Evolutionary conservation across 768 basidiomycete genomes (phyloP).

Genomic region (Boletus coccyginus): DNA sequence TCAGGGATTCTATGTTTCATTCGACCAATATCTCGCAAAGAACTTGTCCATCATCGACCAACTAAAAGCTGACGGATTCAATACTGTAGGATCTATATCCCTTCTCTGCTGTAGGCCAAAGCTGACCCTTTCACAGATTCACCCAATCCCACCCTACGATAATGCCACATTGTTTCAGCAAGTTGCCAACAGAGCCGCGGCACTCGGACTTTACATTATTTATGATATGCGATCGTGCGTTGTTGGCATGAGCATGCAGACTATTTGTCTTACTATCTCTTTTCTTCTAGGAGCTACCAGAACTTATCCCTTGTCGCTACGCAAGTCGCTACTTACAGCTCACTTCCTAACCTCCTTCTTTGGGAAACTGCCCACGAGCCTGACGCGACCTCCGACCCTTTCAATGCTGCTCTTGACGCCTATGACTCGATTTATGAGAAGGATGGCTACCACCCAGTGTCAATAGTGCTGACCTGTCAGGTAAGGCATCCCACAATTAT

Average conservation of each 20-base stretch:
- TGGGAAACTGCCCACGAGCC: slow-evolving; percentile 78
- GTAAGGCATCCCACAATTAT: neutral
- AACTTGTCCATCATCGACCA: slow-evolving; percentile 53
- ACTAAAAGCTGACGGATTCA: slow-evolving; percentile 55
- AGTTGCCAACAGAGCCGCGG: slow-evolving; percentile 13
- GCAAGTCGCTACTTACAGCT: slow-evolving; percentile 63
- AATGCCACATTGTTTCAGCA: slow-evolving; percentile 42
- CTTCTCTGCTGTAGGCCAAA: neutral
- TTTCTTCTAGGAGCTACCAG: slow-evolving; percentile 46
- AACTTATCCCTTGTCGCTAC: slow-evolving; percentile 57
- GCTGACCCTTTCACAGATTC: slow-evolving; percentile 48
- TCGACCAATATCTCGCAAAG: no score
- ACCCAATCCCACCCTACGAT: slow-evolving; percentile 67
- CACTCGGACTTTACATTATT: slow-evolving; percentile 54
- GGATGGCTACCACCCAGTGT: slow-evolving; percentile 59
- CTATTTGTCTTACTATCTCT: neutral
- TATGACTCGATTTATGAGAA: slow-evolving; percentile 46
- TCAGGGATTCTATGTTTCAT: no score
- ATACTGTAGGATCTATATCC: slow-evolving; percentile 14
- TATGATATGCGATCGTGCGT: slow-evolving; percentile 71
- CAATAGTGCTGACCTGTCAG: slow-evolving; percentile 52
- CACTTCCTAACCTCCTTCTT: slow-evolving; percentile 61
- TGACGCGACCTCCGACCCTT: slow-evolving; percentile 64
- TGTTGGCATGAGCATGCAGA: neutral
- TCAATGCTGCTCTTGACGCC: slow-evolving; percentile 49